Percentiles rank a stretch among this genome's conserved stretches.
These are phyloP conservation scores for Fagopyrum tataricum DNA, from an alignment of 148 eudicot species.

Conservation along the genomic window DNA sequence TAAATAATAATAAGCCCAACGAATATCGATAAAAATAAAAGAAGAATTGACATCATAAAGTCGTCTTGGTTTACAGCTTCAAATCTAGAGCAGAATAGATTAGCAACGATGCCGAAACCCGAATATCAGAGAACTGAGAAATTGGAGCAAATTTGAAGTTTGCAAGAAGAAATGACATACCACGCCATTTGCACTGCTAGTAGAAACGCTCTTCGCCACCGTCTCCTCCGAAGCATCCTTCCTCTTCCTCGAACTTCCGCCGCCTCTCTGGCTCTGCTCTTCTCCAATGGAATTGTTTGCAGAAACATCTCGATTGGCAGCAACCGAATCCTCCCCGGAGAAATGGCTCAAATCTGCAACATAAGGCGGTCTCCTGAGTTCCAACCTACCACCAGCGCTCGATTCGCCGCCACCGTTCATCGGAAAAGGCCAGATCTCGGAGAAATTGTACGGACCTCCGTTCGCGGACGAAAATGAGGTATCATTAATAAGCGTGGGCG, in stretches of 20 bases:
- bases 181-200: constrained; percentile 31
- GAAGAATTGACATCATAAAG: background rate
- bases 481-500: constrained; percentile 29
- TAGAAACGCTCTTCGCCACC: constrained; percentile 20
- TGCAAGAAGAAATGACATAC: constrained; percentile 13
- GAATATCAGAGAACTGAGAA: background rate
- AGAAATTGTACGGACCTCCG: constrained; percentile 17
- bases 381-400: constrained; percentile 13
- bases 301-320: constrained; percentile 11
- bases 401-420: constrained; percentile 19
- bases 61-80: background rate
- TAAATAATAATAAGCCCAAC: background rate
- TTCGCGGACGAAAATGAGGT: constrained; percentile 19
- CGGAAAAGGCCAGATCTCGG: constrained; percentile 63
- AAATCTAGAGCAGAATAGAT: background rate
- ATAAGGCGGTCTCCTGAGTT: constrained; percentile 8
- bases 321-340: constrained; percentile 11
- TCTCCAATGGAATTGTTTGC: background rate
- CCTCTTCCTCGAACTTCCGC: constrained; percentile 16
- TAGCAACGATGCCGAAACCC: background rate
- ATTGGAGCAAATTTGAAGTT: background rate
- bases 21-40: background rate
- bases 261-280: constrained; percentile 18
- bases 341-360: constrained; percentile 13
- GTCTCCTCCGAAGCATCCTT: constrained; percentile 23